Conservation (phyloP, 345 rosid species). For the Camelina laxa region DNA sequence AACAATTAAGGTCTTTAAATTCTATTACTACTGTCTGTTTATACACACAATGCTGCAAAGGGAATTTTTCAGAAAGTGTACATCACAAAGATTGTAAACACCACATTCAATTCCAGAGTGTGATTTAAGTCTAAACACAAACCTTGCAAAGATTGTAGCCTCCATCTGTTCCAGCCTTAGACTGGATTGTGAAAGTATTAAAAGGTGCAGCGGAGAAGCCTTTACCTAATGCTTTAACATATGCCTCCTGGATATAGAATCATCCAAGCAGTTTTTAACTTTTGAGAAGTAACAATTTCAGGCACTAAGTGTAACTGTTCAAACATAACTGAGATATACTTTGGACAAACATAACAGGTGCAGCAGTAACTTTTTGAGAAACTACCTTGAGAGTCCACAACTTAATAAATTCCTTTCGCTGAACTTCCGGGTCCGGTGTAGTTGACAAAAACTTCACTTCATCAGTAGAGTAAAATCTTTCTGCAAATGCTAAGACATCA, state of each 20-base stretch:
- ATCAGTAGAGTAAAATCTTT: constrained; percentile 59
- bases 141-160: constrained; percentile 50
- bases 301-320: no score
- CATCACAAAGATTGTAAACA: not conserved
- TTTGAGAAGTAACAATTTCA: not conserved
- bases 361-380: no score
- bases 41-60: not conserved
- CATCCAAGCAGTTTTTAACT: constrained; percentile 14
- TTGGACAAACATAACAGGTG: no score
- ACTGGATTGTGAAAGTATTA: constrained; percentile 68
- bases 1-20: not conserved
- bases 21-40: not conserved
- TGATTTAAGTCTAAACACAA: constrained; percentile 20
- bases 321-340: no score
- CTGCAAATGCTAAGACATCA: constrained; percentile 61
- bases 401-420: constrained; percentile 69
- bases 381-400: constrained; percentile 90
- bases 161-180: constrained; percentile 36
- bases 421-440: constrained; percentile 64
- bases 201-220: constrained; percentile 85
- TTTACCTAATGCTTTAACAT: constrained; percentile 81
- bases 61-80: not conserved
- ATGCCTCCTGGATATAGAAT: constrained; percentile 68
- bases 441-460: constrained; percentile 65
- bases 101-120: not conserved